A percentile compares a stretch with the other conserved stretches of the same genome.
Evolutionary conservation across 2,329 filamentous ascomycete genomes (phyloP).

Genomic region (Colletotrichum filicis): DNA sequence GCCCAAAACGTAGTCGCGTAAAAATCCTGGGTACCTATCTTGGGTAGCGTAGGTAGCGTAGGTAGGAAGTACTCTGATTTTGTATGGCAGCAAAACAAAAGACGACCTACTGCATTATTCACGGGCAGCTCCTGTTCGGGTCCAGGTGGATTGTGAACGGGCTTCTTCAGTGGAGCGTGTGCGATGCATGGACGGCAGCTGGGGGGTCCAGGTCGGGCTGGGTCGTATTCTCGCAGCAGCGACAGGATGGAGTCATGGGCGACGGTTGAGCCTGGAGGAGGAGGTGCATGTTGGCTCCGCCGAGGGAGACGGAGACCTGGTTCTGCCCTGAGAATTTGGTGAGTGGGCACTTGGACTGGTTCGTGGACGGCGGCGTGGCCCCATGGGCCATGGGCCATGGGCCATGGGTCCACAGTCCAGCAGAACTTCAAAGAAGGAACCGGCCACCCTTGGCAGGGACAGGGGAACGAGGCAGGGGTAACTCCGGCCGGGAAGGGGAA

Average conservation of each 20-base stretch:
- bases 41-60: too few relatives aligned
- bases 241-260: too few relatives aligned
- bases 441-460: constrained; percentile 19
- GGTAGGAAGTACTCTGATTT: too few relatives aligned
- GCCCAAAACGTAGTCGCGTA: constrained; percentile 5
- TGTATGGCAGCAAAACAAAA: constrained; percentile 5
- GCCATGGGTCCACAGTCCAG: too few relatives aligned
- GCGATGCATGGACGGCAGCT: constrained; percentile 13
- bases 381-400: too few relatives aligned
- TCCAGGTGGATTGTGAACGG: constrained; percentile 7
- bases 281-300: too few relatives aligned
- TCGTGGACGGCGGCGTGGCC: constrained; percentile 7
- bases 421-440: not conserved
- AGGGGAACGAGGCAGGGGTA: constrained; percentile 20
- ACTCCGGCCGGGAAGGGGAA: constrained; percentile 15
- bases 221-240: constrained; percentile 8
- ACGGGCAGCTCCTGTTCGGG: not conserved
- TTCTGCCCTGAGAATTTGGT: not conserved
- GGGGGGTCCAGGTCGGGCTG: not conserved
- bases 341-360: constrained; percentile 23
- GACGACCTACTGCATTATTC: not conserved
- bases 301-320: not conserved
- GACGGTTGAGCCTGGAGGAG: not conserved
- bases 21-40: too few relatives aligned
- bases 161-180: constrained; percentile 21